These are phyloP conservation scores for Triticum urartu DNA, from an alignment of 176 grass and related monocot species.

Conservation along the genomic window DNA sequence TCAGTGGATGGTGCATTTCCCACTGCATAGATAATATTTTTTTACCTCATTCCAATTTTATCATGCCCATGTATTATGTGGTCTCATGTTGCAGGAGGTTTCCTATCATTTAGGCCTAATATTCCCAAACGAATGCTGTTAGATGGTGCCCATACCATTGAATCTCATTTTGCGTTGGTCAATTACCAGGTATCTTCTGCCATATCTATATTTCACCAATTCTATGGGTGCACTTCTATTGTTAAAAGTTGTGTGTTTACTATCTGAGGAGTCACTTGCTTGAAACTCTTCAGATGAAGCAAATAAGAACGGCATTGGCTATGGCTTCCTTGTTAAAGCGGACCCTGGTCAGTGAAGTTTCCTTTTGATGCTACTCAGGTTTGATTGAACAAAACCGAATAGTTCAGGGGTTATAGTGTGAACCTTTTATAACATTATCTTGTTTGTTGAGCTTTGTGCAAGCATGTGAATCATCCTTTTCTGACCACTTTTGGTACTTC, in stretches of 20 bases:
- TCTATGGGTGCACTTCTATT: background rate
- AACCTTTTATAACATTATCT: background rate
- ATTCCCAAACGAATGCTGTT: constrained; percentile 85
- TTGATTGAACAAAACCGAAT: background rate
- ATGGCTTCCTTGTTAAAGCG: constrained; percentile 77
- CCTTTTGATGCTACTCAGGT: background rate
- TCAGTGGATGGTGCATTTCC: constrained; percentile 12
- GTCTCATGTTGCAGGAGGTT: constrained; percentile 68
- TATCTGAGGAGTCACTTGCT: constrained; percentile 36
- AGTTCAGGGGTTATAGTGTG: background rate
- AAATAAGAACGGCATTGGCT: constrained; percentile 85
- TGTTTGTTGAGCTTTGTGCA: background rate
- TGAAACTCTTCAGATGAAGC: constrained; percentile 75
- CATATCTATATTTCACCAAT: background rate
- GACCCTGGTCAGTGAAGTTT: constrained; percentile 71
- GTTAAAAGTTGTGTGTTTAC: background rate
- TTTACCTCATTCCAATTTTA: background rate
- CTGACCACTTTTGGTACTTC: constrained; percentile 46
- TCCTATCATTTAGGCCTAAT: constrained; percentile 81
- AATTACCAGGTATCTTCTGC: constrained; percentile 76
- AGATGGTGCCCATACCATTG: constrained; percentile 70
- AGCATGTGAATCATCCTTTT: constrained; percentile 19
- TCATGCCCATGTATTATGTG: constrained; percentile 7
- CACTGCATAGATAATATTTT: background rate
- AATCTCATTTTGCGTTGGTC: constrained; percentile 83